Evolutionary conservation across 2,329 filamentous ascomycete genomes (phyloP).

Genomic region (Ambrosiella xylebori): DNA sequence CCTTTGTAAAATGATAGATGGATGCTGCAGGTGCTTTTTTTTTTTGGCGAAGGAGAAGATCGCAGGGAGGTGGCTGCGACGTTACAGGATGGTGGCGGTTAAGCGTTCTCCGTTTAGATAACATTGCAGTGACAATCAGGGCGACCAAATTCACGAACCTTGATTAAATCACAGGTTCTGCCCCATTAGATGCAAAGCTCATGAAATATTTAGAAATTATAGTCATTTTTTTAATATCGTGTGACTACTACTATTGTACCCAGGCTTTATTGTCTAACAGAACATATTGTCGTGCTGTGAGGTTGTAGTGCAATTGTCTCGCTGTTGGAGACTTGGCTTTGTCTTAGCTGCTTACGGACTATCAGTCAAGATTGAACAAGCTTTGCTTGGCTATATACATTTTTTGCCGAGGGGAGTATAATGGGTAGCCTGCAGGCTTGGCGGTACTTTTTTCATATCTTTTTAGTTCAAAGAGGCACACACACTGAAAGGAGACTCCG

Average conservation of each 20-base stretch:
- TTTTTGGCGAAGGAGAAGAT: constrained; percentile 1
- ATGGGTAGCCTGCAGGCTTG: not conserved
- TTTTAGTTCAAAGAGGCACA: not conserved
- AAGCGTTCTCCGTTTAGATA: not conserved
- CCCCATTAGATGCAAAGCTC: too few species aligned
- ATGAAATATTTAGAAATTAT: too few species aligned
- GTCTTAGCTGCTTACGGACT: not conserved
- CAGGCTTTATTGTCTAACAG: too few species aligned
- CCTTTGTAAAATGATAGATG: too few species aligned
- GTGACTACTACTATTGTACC: too few species aligned
- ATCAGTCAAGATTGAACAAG: not conserved
- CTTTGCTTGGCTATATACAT: not conserved
- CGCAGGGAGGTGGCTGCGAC: constrained; percentile 6
- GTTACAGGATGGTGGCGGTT: not conserved
- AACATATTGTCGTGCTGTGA: too few species aligned
- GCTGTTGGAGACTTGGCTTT: not conserved
- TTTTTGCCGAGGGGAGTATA: not conserved
- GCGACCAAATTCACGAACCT: too few species aligned
- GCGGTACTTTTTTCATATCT: not conserved
- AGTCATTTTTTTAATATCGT: too few species aligned
- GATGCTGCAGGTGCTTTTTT: not conserved
- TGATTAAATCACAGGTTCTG: too few species aligned
- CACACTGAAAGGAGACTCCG: not conserved
- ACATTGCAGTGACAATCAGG: too few species aligned
- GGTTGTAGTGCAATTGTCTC: too few species aligned